phyloP scores from a whole-genome alignment of 1,139 yeast species.

The Barnettozyma hawaiiensis region DNA sequence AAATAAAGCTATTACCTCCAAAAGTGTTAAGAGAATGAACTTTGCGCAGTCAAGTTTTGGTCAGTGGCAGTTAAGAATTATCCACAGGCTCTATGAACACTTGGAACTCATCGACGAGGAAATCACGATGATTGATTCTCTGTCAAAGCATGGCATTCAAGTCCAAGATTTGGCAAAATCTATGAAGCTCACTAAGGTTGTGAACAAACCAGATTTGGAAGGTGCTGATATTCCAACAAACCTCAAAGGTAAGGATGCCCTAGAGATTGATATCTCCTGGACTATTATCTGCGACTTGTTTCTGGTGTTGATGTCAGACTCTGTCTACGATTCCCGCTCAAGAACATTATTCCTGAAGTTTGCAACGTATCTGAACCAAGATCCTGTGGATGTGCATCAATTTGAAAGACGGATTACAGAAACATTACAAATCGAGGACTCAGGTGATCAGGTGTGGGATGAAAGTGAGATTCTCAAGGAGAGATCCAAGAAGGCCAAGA shows the following conservation, averaged over 20 bases:
- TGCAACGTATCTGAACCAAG: conserved; percentile 54
- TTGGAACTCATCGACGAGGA: conserved; percentile 70
- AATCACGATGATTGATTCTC: conserved; percentile 78
- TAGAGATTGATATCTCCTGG: conserved; percentile 84
- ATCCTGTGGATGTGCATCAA: conserved; percentile 65
- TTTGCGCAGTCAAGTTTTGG: conserved; percentile 76
- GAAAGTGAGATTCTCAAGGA: conserved; percentile 67
- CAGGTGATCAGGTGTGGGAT: conserved; percentile 65
- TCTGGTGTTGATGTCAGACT: conserved; percentile 71
- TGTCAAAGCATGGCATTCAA: conserved; percentile 79
- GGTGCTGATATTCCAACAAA: conserved; percentile 14
- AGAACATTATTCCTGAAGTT: conserved; percentile 66
- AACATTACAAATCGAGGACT: conserved; percentile 80
- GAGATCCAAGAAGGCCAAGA: conserved; percentile 59
- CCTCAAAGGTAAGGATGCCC: conserved; percentile 9
- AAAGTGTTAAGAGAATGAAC: conserved; percentile 55
- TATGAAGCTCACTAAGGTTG: conserved; percentile 39
- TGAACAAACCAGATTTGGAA: conserved; percentile 36
- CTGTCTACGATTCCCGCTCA: conserved; percentile 85
- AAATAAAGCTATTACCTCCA: conserved; percentile 33
- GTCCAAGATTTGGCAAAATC: conserved; percentile 65
- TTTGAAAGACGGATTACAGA: conserved; percentile 90
- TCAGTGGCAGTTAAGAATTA: conserved; percentile 76
- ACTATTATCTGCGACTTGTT: conserved; percentile 88
- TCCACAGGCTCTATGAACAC: conserved; percentile 73